These are phyloP conservation scores for Xerocomus cyaneibrunnescens DNA, from an alignment of 1,284 basidiomycete species.

Conservation along the genomic window DNA sequence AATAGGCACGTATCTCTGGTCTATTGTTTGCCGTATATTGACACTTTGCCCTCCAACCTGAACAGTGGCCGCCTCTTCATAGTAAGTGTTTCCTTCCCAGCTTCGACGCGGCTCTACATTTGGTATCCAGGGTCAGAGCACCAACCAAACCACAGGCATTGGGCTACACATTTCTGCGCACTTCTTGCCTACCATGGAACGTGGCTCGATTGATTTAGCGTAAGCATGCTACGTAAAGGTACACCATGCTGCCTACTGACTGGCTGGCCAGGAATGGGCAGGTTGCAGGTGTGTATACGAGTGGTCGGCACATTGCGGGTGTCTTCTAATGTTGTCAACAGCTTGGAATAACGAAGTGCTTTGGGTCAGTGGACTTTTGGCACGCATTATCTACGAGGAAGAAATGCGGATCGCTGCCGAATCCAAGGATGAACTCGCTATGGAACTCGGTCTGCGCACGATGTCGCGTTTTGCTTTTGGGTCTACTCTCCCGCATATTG, in stretches of 20 bases:
- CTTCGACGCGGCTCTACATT: not conserved
- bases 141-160: constrained; percentile 90
- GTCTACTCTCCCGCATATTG: constrained; percentile 76
- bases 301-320: not conserved
- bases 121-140: constrained; percentile 64
- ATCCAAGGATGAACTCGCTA: constrained; percentile 46
- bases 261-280: constrained; percentile 60
- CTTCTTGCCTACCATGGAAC: constrained; percentile 95
- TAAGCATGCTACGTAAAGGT: constrained; percentile 39
- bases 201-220: constrained; percentile 90
- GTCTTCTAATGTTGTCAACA: constrained; percentile 24
- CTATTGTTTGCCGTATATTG: not conserved
- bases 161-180: constrained; percentile 87
- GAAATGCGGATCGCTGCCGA: constrained; percentile 57
- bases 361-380: constrained; percentile 76
- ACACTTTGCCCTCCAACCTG: not conserved
- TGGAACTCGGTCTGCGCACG: constrained; percentile 70
- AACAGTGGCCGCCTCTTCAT: constrained; percentile 60
- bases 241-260: constrained; percentile 9
- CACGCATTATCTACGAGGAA: constrained; percentile 83
- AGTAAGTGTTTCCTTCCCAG: constrained; percentile 40
- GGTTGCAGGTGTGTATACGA: constrained; percentile 59
- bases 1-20: constrained; percentile 2
- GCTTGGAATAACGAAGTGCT: constrained; percentile 90
- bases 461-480: constrained; percentile 88